Evolutionary conservation across 106 monocot genomes (phyloP), one percentile per base, ranked within the genome.

Genomic region (Allium fistulosum): DNA sequence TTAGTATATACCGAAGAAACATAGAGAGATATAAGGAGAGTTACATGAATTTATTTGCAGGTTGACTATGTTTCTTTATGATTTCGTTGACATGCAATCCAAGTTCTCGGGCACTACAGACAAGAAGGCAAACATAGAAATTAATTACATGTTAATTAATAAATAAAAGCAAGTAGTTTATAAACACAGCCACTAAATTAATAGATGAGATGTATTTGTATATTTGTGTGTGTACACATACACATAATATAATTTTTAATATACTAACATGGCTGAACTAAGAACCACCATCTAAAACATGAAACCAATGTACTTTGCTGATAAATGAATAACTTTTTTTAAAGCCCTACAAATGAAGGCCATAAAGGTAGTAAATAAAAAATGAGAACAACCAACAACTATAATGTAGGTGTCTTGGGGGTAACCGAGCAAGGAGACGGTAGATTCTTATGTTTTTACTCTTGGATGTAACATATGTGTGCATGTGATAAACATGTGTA

Each of bases 81-180:
- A 88, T 70, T 76, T 92, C 85, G 66, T 92, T 72, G 3, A 92
- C 73, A 75, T 92, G 92, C 69, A 88, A 50, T 16, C 88, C 88
- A 69, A 82, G 76, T 48, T 89, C 89, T 27, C 69, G 74, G 10
- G 74, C 80, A 37, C 89, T 89, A 66, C 62, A 64, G 22, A 67
- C 37, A 63, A 7, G 18, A 22, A 16, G 7, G 11, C 26, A 15
- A 57, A 28, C 4, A 56, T 17, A 53, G 53, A 4, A 16, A 50
- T 67, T 50, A 10, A 51, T 52, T 15, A 56, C 8, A 65, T 51
- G 10, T 5, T 15, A 55, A 50, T 53, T 45, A 50, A 45, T 11
- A 51, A 56, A n/a, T 8, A 68, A 66, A 53, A 68, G 64, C 7
- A 4, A 60, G 45, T 13, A 37, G 4, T n/a, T 48, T 12, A 64